These are phyloP conservation scores for Stentor coeruleus DNA, from an alignment of 73 alveolate genomes.

Conservation along the genomic window DNA sequence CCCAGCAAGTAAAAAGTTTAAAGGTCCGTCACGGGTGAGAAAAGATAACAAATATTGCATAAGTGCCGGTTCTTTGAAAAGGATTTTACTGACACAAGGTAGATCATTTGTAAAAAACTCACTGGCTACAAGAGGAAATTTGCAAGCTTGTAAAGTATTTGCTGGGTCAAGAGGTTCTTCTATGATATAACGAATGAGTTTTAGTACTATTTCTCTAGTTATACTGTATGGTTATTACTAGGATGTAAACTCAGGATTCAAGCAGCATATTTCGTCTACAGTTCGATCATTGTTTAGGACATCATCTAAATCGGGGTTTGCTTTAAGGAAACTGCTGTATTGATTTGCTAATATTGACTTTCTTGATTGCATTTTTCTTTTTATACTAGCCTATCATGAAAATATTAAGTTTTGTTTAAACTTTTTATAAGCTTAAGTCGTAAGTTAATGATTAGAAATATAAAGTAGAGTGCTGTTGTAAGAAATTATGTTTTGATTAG, in stretches of 20 bases:
- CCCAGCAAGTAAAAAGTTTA: constrained; percentile 25
- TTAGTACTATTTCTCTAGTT: not conserved
- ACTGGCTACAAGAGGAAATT: constrained; percentile 23
- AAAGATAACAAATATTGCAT: not conserved
- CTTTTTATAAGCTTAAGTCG: too few relatives aligned
- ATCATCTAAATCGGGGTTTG: constrained; percentile 1
- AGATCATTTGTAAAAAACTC: constrained; percentile 6
- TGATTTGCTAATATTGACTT: not conserved
- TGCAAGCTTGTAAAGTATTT: not conserved
- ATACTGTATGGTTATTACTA: not conserved
- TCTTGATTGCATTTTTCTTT: not conserved
- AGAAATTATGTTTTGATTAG: too few relatives aligned
- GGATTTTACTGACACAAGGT: not conserved
- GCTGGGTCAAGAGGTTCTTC: constrained; percentile 21
- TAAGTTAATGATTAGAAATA: too few relatives aligned
- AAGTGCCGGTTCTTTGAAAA: constrained; percentile 9
- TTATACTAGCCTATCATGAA: not conserved
- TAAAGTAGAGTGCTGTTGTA: too few relatives aligned
- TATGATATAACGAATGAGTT: not conserved
- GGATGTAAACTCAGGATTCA: not conserved
- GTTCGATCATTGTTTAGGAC: not conserved
- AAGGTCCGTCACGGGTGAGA: not conserved
- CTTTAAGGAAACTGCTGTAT: not conserved
- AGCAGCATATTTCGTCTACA: not conserved
- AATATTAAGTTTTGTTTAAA: too few relatives aligned